Conservation (phyloP, 805 yeast species). For the Saturnispora bothae region DNA sequence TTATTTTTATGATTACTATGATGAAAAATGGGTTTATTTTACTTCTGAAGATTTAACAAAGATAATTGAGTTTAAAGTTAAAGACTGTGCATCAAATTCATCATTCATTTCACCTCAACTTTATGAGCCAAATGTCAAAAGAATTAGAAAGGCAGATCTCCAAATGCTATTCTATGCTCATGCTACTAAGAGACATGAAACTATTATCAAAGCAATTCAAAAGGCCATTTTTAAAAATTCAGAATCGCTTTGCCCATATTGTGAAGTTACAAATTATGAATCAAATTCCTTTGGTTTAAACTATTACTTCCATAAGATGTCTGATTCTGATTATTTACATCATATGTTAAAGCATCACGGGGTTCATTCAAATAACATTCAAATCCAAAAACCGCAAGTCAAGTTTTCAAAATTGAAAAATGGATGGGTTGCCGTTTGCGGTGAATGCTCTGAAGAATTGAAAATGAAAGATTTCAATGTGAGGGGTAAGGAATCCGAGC, state of each 20-base stretch:
- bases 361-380: neutral
- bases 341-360: neutral
- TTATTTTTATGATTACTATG: neutral
- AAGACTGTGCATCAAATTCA: neutral
- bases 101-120: neutral
- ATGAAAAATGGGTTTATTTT: neutral
- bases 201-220: neutral
- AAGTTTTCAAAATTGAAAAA: neutral
- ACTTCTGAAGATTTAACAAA: neutral
- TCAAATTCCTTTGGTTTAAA: neutral
- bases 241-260: neutral
- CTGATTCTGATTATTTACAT: slow-evolving; percentile 1
- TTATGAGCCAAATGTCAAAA: neutral
- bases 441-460: neutral
- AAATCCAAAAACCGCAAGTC: neutral
- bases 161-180: neutral
- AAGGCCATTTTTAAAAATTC: neutral
- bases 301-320: slow-evolving; percentile 1
- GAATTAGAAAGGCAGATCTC: neutral
- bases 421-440: neutral
- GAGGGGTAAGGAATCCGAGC: neutral
- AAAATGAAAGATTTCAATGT: neutral
- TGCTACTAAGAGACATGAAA: neutral
- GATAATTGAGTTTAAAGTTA: neutral
- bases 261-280: neutral